Percentiles rank a stretch among this genome's conserved stretches.
Evolutionary conservation across 495 filamentous ascomycete species (phyloP).

Genomic region (Lindgomyces ingoldianus): DNA sequence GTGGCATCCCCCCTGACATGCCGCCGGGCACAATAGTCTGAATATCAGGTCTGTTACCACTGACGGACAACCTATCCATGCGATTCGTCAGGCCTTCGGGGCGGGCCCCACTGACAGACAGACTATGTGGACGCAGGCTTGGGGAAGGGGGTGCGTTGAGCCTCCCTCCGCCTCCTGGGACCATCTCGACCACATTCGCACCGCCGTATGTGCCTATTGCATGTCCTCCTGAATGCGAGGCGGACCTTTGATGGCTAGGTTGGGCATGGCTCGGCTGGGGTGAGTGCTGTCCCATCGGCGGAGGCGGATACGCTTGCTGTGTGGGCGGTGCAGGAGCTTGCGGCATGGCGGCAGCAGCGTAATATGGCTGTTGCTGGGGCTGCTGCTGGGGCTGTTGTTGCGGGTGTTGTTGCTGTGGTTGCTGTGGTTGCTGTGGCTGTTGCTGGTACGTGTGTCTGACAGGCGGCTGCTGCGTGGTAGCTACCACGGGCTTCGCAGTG

Average conservation of each 20-base stretch:
- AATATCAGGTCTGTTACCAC: constrained; percentile 41
- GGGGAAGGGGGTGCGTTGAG: constrained; percentile 30
- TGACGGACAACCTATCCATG: constrained; percentile 45
- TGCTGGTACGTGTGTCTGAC: constrained; percentile 20
- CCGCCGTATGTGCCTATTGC: constrained; percentile 20
- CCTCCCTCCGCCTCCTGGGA: constrained; percentile 25
- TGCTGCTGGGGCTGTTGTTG: constrained; percentile 1
- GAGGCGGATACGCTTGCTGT: constrained; percentile 23
- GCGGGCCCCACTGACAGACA: constrained; percentile 27
- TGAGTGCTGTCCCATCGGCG: constrained; percentile 19
- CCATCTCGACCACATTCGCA: constrained; percentile 33
- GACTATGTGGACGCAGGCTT: constrained; percentile 24
- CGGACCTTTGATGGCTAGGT: constrained; percentile 8
- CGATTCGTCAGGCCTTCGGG: constrained; percentile 34
- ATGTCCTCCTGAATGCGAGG: constrained; percentile 25
- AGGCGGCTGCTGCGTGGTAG: constrained; percentile 18
- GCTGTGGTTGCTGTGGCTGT: constrained; percentile 5
- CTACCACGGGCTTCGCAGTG: constrained; percentile 39
- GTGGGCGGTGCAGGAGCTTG: constrained; percentile 23
- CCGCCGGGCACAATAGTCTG: constrained; percentile 35
- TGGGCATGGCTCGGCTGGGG: constrained; percentile 1
- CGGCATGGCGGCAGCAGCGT: constrained; percentile 12
- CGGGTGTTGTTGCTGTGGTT: not conserved
- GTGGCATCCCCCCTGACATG: constrained; percentile 51
- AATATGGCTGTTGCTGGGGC: constrained; percentile 1